Base-by-base conservation (phyloP, 495 filamentous ascomycete genomes). In the Penicillium pulvis region DNA sequence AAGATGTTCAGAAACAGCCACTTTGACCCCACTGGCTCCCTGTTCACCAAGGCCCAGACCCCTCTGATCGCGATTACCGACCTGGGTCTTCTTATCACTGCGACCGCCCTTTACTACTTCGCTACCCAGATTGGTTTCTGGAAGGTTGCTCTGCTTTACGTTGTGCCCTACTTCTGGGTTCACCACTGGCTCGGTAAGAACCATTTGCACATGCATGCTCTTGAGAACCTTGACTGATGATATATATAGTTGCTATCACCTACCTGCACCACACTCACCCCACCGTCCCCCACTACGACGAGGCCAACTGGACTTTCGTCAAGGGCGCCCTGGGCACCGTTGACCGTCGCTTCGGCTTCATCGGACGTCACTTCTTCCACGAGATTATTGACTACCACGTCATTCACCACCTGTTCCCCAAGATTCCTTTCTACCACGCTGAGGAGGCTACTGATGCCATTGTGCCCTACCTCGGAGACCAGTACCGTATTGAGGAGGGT, bases 361-460 rank as follows among this genome's bases (percentile, higher is more conserved):
- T 93, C 68, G 92, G 92, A 39, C 89, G 90, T 57, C 84, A 87
- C 62, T 81, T 96, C 62, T 83, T 96, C 76, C 91, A 96, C 79
- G 90, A 91, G 68, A 94, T 95, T 71, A 89, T 93, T 73, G 92
- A 96, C 76, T 92, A 90, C 48, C 91, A 95, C 77, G 91, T 96
- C 54, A 82, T 93, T 44, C 91, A 96, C 79, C 91, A 95, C 80
- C 89, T 91, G 69, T 85, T 94, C 64, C 85, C 82, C 70, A 85
- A 82, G 62, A 96, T 95, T 56, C 92, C 91, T 51, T 95, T 95
- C 76, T 95, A 96, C 78, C 83, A 94, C 63, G 91, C 91, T 62
- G 91, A 94, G 67, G 90, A 94, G 76, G 92, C 92, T 42, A 87
- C 87, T 54, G 85, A 91, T 57, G 90, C 90, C 61, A 91, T 96